A percentile compares a stretch with the other conserved stretches of the same genome.
Evolutionary conservation across 306 rosid genomes (phyloP).

Genomic region (Prunus mume): DNA sequence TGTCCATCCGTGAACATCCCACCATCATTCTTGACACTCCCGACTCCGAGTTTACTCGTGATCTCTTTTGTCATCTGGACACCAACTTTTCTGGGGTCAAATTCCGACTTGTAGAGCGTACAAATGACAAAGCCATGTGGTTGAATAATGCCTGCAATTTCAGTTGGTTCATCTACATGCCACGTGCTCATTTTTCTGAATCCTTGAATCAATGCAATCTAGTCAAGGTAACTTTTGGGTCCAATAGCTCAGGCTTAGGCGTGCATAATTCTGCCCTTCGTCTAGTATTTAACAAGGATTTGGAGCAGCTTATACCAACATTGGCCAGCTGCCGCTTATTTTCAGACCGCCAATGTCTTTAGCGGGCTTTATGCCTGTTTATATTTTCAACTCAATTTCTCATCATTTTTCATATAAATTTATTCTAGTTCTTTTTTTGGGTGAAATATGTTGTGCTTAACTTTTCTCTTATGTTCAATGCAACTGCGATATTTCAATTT

Average conservation of each 20-base stretch:
- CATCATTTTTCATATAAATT: no score
- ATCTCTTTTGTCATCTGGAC: background rate
- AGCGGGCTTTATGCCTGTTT: background rate
- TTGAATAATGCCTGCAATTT: background rate
- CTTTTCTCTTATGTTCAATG: no score
- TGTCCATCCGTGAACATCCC: background rate
- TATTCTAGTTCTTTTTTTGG: no score
- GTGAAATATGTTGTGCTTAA: no score
- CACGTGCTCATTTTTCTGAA: background rate
- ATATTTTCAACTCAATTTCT: no score
- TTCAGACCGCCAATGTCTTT: background rate
- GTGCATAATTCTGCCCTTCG: background rate
- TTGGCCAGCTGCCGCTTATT: background rate
- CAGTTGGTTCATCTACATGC: background rate
- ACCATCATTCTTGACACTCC: background rate
- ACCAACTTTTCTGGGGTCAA: no score
- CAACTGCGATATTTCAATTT: no score
- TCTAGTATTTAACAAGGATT: background rate
- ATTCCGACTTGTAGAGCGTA: no score
- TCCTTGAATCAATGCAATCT: background rate
- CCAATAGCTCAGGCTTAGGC: background rate
- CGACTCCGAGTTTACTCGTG: background rate
- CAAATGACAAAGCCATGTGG: background rate
- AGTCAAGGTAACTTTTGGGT: background rate
- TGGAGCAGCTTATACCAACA: constrained; percentile 2